Conservation (phyloP, 352 stramenopile species). For the Pythium vanterpoolii region DNA sequence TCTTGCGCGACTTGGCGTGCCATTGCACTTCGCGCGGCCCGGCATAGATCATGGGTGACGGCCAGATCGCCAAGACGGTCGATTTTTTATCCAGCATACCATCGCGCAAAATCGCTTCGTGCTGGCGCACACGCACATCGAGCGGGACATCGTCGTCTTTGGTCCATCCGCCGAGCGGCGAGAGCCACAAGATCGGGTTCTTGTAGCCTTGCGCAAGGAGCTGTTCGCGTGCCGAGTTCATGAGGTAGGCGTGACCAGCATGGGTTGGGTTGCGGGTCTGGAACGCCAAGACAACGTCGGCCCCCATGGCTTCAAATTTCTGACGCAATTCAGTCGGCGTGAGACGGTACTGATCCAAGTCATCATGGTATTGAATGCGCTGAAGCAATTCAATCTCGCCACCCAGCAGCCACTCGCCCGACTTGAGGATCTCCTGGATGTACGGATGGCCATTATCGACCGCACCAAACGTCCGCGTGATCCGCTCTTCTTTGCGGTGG, state of each 20-base stretch:
- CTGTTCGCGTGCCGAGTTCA: constrained; percentile 95
- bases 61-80: constrained; percentile 98
- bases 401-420: constrained; percentile 94
- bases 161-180: constrained; percentile 96
- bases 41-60: constrained; percentile 98
- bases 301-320: constrained; percentile 93
- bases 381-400: constrained; percentile 96
- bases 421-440: constrained; percentile 94
- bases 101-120: constrained; percentile 90
- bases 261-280: constrained; percentile 98
- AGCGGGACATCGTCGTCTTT: constrained; percentile 98
- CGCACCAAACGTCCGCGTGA: constrained; percentile 96
- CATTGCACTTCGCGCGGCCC: constrained; percentile 98
- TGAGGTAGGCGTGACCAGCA: constrained; percentile 97
- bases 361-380: constrained; percentile 96
- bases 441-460: constrained; percentile 97
- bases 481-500: constrained; percentile 98
- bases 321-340: constrained; percentile 92
- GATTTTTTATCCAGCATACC: constrained; percentile 96
- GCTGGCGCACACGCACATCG: constrained; percentile 96
- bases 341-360: constrained; percentile 95
- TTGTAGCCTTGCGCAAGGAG: constrained; percentile 92
- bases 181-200: constrained; percentile 97
- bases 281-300: constrained; percentile 97
- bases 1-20: constrained; percentile 96